Conservation (phyloP, 2,329 filamentous ascomycete species). For the Xylariaceae sp. region DNA sequence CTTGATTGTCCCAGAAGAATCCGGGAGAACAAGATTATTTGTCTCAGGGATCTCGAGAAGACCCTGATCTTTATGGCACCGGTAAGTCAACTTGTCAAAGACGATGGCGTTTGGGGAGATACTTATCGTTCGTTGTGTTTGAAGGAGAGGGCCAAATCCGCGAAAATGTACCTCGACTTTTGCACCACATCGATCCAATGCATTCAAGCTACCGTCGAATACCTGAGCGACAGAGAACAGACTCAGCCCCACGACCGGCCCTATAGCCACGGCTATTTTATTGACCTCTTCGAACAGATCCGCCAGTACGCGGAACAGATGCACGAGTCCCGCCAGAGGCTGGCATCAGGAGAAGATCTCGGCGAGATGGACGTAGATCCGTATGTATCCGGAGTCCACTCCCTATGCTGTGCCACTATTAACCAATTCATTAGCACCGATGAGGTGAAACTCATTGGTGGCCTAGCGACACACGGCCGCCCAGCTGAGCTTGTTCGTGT, state of each 20-base stretch:
- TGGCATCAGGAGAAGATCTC: conserved; percentile 45
- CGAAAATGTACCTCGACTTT: conserved; percentile 73
- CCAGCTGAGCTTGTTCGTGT: conserved; percentile 79
- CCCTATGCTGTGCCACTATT: conserved; percentile 18
- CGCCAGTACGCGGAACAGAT: conserved; percentile 83
- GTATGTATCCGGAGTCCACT: conserved; percentile 39
- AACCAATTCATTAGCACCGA: conserved; percentile 43
- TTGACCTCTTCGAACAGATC: conserved; percentile 93
- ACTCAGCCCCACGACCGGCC: conserved; percentile 77
- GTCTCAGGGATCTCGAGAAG: conserved; percentile 90
- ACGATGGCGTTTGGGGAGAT: conserved; percentile 54
- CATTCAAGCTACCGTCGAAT: conserved; percentile 82
- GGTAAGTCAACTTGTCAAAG: conserved; percentile 66
- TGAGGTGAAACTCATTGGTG: conserved; percentile 74
- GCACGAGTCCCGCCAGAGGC: conserved; percentile 64
- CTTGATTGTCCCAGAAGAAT: conserved; percentile 75
- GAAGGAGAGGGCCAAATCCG: conserved; percentile 73
- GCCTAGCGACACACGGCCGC: conserved; percentile 73
- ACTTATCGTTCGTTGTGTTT: conserved; percentile 64
- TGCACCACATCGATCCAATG: conserved; percentile 86
- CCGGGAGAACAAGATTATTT: conserved; percentile 78
- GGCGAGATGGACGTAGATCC: conserved; percentile 54
- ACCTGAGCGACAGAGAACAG: conserved; percentile 80
- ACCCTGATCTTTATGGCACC: conserved; percentile 84
- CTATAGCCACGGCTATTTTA: conserved; percentile 94